A percentile compares a stretch with the other conserved stretches of the same genome.
Conservation (phyloP, 2,329 filamentous ascomycete genomes). For the Aspergillus fumigatus region DNA sequence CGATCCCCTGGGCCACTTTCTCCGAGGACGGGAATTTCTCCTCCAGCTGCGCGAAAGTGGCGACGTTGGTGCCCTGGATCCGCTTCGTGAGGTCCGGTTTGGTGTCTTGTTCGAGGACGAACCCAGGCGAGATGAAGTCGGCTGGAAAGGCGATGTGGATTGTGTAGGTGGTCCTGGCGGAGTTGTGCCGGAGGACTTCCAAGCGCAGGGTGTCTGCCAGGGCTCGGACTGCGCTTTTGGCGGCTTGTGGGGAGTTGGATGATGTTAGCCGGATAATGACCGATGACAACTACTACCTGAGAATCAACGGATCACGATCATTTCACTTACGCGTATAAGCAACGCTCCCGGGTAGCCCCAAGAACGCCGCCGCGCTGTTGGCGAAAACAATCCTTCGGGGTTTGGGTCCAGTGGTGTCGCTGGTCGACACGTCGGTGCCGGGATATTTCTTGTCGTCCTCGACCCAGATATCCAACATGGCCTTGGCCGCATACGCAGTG, state of each 20-base stretch:
- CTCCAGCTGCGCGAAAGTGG: conserved; percentile 1
- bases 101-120: conserved; percentile 1
- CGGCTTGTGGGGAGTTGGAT: background rate
- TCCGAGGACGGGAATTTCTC: background rate
- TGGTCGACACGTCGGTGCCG: background rate
- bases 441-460: background rate
- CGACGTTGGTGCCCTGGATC: conserved; percentile 2
- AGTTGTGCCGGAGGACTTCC: conserved; percentile 4
- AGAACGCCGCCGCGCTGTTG: background rate
- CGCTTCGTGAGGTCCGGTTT: conserved; percentile 3
- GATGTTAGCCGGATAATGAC: background rate
- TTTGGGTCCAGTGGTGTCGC: background rate
- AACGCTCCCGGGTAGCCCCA: background rate
- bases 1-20: background rate
- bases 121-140: conserved; percentile 2
- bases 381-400: background rate
- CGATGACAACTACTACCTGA: too few relatives aligned
- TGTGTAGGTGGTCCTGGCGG: background rate
- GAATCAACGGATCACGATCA: too few relatives aligned
- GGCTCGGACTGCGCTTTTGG: conserved; percentile 3
- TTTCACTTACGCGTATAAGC: background rate
- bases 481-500: conserved; percentile 1
- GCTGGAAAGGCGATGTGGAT: conserved; percentile 6
- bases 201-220: conserved; percentile 5
- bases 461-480: conserved; percentile 3